Percentiles rank a stretch among this genome's conserved stretches.
Evolutionary conservation across 257 asterid species (phyloP).

Genomic region (Scutellaria galericulata): DNA sequence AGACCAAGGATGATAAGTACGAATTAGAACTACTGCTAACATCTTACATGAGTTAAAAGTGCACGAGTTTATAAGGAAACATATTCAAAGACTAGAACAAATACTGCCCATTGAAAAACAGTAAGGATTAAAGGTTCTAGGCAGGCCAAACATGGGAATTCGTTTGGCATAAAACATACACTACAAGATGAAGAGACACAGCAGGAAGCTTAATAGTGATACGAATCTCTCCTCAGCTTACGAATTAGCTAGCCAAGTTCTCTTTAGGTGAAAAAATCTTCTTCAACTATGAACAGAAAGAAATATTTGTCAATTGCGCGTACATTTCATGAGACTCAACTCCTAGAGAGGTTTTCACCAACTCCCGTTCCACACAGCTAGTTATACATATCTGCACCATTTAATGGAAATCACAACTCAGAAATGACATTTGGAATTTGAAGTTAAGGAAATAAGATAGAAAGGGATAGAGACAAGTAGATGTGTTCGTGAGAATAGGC

Average conservation of each 20-base stretch:
- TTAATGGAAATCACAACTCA: constrained; percentile 26
- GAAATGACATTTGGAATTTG: neutral
- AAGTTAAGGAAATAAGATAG: constrained; percentile 1
- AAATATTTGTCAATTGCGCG: constrained; percentile 24
- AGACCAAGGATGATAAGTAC: neutral
- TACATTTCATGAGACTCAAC: constrained; percentile 26
- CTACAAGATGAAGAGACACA: constrained; percentile 16
- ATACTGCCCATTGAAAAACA: neutral
- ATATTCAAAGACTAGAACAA: constrained; percentile 19
- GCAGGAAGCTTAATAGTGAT: constrained; percentile 21
- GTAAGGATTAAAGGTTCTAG: constrained; percentile 1
- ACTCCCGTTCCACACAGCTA: constrained; percentile 29
- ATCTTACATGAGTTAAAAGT: constrained; percentile 23
- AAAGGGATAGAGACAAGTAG: neutral
- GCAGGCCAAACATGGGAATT: constrained; percentile 22
- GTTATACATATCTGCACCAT: constrained; percentile 52
- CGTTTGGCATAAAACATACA: constrained; percentile 21
- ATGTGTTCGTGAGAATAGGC: neutral
- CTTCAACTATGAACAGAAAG: constrained; percentile 42
- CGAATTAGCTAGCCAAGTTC: constrained; percentile 32
- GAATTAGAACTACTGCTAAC: neutral
- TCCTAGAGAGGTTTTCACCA: constrained; percentile 28
- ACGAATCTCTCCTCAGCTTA: constrained; percentile 30
- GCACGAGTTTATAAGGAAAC: constrained; percentile 21
- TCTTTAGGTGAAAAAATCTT: constrained; percentile 29